Percentiles rank a stretch among this genome's conserved stretches.
phyloP scores from a whole-genome alignment of 495 filamentous ascomycete species.

The Cenococcum geophilum region DNA sequence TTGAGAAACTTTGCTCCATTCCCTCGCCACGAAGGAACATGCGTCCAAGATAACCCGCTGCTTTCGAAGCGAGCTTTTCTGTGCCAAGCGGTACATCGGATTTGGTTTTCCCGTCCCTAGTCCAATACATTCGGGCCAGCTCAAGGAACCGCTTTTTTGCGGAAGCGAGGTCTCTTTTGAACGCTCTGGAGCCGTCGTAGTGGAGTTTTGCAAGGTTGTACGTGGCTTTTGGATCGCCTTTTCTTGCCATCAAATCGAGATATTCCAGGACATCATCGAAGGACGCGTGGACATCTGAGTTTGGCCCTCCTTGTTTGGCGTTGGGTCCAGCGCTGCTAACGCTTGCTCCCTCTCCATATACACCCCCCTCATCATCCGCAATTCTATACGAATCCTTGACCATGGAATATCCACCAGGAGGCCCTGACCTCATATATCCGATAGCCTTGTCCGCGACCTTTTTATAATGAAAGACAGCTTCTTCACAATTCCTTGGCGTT shows the following conservation, averaged over 20 bases:
- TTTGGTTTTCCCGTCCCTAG: constrained; percentile 59
- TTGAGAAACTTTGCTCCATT: constrained; percentile 67
- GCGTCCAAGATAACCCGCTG: constrained; percentile 82
- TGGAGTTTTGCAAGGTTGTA: constrained; percentile 83
- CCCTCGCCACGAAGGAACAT: constrained; percentile 95
- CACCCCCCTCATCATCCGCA: constrained; percentile 84
- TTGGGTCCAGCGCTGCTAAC: constrained; percentile 85
- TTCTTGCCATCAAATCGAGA: constrained; percentile 85
- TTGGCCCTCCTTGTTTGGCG: constrained; percentile 61
- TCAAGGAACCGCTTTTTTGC: constrained; percentile 78
- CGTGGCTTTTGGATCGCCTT: constrained; percentile 87
- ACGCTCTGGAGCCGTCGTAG: constrained; percentile 76
- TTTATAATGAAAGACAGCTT: constrained; percentile 83
- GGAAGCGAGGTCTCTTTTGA: constrained; percentile 64
- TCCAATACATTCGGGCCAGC: constrained; percentile 84
- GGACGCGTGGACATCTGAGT: constrained; percentile 69
- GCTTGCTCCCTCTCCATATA: constrained; percentile 92
- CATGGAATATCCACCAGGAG: constrained; percentile 80
- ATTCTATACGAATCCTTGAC: constrained; percentile 67
- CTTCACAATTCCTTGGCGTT: constrained; percentile 76
- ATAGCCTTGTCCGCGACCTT: constrained; percentile 91
- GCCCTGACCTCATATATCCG: constrained; percentile 74
- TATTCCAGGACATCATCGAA: constrained; percentile 94
- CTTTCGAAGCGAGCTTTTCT: constrained; percentile 80
- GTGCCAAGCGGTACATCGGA: constrained; percentile 48